Evolutionary conservation across 192 early-diverging fungal genomes (phyloP), one percentile per base, ranked within the genome.

Genomic region (Diversispora eburnea): DNA sequence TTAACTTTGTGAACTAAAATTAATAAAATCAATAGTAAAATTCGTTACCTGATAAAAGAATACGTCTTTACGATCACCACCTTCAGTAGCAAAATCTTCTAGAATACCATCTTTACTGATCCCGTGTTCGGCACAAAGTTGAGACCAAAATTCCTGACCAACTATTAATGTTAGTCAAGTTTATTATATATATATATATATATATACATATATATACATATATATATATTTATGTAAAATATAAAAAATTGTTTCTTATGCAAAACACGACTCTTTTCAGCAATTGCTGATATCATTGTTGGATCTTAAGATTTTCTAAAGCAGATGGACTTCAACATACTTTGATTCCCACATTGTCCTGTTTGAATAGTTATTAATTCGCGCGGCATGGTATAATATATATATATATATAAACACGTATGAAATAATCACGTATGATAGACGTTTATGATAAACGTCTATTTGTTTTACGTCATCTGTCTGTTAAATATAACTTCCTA

Each of bases 301-400:
- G 2, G 25, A 33, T 33, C 25, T 33, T 33, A 33, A 33, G 25
- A 33, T 33, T 33, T 33, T 33, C n/a, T 33, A 33, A 33, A 33
- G 25, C 25, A 33, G 48, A 42, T 12, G 13, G 54, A 47, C 6
- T 25, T 20, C 33, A 17, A 57, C 78, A 66, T 87, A 94, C 93
- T 95, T 77, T 98, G 97, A 80, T 98, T 98, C 67, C 97, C 97
- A 79, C 97, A 98, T 83, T 98, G 97, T 10, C 97, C 97, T 17
- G 93, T 88, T 84, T 97, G 95, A 45, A 98, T 84, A 3, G 95
- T 97, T 70, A 98, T 96, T 80, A 98, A 93, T 88, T 97, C 97
- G 63, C 95, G 89, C 62, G 91, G 90, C 91, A 93, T 91, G 8
- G 49, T 51, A 51, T 49, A 49, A 49, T 49, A 49, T 49, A 48